A percentile compares a stretch with the other conserved stretches of the same genome.
Evolutionary conservation across 2,329 filamentous ascomycete species (phyloP).

Genomic region (Dryadomyces sulphureus): DNA sequence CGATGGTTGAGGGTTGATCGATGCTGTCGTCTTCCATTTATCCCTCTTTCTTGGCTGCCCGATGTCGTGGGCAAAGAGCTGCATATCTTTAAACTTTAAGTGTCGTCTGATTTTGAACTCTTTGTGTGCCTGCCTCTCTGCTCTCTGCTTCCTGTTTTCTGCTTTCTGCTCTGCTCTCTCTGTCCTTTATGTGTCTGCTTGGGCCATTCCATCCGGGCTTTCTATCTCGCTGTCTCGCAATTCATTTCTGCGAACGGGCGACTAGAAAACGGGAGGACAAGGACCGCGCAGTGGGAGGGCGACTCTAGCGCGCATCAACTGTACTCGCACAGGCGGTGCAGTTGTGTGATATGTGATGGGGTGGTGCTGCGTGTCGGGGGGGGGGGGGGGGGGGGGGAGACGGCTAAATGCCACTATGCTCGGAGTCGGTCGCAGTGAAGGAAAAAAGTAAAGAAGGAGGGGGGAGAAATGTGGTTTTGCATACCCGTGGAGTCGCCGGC

Average conservation of each 20-base stretch:
- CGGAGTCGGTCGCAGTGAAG: neutral
- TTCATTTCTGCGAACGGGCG: constrained; percentile 1
- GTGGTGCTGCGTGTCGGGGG: neutral
- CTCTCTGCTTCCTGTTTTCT: neutral
- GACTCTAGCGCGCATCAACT: neutral
- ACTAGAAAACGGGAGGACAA: neutral
- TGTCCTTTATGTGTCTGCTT: neutral
- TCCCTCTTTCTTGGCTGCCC: too few relatives aligned
- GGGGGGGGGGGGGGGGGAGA: neutral
- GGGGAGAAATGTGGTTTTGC: neutral
- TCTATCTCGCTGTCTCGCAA: neutral
- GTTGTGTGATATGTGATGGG: too few relatives aligned
- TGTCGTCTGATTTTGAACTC: too few relatives aligned
- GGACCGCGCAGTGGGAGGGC: neutral
- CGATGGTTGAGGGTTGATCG: neutral
- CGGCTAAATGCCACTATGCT: neutral
- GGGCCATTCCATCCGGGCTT: neutral
- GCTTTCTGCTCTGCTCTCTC: neutral
- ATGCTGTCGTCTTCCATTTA: too few relatives aligned
- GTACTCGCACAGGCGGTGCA: neutral
- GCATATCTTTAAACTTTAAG: too few relatives aligned
- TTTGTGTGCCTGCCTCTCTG: too few relatives aligned
- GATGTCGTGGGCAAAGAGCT: too few relatives aligned
- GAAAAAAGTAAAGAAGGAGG: neutral
- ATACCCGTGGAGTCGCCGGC: neutral